Percentiles rank a stretch among this genome's conserved stretches.
These are phyloP conservation scores for Alloteropsis angusta DNA, from an alignment of 202 grass and related monocot genomes.

Conservation along the genomic window DNA sequence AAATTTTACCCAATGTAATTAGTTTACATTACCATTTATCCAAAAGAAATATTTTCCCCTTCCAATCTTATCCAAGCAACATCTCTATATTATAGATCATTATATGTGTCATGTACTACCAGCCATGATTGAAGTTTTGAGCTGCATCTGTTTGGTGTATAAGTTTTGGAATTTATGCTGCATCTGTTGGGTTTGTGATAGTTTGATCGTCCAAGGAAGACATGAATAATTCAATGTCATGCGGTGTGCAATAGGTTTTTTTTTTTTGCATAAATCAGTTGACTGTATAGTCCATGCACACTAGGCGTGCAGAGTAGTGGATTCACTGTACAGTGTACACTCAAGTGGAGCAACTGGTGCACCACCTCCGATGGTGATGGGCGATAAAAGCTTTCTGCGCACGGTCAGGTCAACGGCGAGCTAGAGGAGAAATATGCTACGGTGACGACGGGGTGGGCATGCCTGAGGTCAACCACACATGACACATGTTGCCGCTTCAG, in stretches of 20 bases:
- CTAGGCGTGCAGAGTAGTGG: not conserved
- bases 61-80: not conserved
- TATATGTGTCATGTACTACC: not conserved
- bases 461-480: not conserved
- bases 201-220: not conserved
- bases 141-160: not conserved
- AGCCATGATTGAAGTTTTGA: not conserved
- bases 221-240: not conserved
- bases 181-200: not conserved
- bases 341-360: not conserved
- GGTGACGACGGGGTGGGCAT: not conserved
- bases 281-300: not conserved
- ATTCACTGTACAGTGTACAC: not conserved
- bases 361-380: not conserved
- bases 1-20: conserved; percentile 35
- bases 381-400: not conserved
- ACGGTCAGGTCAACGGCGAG: not conserved
- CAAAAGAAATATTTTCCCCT: not conserved
- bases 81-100: not conserved
- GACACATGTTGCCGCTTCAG: not conserved
- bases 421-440: not conserved
- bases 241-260: not conserved
- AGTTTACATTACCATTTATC: conserved; percentile 14
- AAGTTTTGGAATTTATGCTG: not conserved
- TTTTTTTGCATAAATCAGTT: not conserved